Conservation (phyloP, 306 rosid genomes). For the Oemleria cerasiformis region DNA sequence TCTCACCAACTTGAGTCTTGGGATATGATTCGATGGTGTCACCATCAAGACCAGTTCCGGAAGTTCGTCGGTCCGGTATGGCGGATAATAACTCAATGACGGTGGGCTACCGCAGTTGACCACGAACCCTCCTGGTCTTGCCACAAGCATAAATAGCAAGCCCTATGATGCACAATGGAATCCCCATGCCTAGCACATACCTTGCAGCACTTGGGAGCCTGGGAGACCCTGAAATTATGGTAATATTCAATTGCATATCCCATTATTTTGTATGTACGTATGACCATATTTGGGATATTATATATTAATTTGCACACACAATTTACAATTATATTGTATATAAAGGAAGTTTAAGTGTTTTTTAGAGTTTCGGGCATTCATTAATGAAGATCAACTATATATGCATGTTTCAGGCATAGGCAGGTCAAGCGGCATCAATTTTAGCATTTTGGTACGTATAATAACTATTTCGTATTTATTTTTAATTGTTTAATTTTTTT, state of each 20-base stretch:
- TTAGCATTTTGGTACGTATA: no score
- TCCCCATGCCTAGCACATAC: neutral
- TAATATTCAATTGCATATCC: neutral
- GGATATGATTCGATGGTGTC: constrained; percentile 65
- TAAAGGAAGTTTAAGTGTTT: no score
- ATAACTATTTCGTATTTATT: no score
- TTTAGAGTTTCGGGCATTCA: no score
- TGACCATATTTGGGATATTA: no score
- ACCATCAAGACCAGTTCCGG: constrained; percentile 46
- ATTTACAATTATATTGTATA: no score
- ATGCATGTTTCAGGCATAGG: no score
- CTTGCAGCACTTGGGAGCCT: neutral
- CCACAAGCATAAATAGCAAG: neutral
- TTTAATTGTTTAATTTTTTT: no score
- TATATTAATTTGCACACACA: no score
- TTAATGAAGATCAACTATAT: no score
- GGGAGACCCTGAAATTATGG: neutral
- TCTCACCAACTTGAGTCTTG: constrained; percentile 40
- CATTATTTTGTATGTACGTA: no score
- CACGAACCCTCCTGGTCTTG: neutral
- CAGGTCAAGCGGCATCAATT: no score
- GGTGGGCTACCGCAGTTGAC: constrained; percentile 29
- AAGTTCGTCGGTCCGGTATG: constrained; percentile 5
- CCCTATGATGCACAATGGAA: neutral
- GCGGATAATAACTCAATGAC: constrained; percentile 3